Conservation (phyloP, 371 early-diverging fungal species). For the Blakeslea trispora region DNA sequence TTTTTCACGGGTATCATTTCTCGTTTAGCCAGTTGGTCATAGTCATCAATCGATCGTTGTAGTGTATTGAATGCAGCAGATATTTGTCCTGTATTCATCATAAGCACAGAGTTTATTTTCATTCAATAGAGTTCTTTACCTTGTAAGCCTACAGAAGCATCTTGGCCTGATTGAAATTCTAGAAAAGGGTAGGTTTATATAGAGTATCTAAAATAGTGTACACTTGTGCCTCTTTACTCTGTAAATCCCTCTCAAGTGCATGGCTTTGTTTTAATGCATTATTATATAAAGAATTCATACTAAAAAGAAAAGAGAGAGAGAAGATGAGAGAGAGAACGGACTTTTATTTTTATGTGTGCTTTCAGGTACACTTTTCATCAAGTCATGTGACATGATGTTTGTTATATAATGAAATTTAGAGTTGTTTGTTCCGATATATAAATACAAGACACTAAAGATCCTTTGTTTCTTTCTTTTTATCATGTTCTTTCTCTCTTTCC, state of each 20-base stretch:
- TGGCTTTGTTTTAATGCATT: constrained; percentile 63
- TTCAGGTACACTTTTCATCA: too few relatives aligned
- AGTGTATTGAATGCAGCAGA: constrained; percentile 66
- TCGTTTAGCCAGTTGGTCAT: constrained; percentile 70
- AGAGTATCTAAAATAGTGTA: too few relatives aligned
- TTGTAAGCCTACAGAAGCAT: constrained; percentile 62
- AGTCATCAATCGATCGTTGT: constrained; percentile 72
- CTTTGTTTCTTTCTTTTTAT: neutral
- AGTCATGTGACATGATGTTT: too few relatives aligned
- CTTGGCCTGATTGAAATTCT: constrained; percentile 62
- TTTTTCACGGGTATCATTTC: constrained; percentile 76
- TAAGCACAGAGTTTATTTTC: too few relatives aligned
- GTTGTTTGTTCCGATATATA: neutral
- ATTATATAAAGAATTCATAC: constrained; percentile 66
- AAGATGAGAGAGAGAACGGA: neutral
- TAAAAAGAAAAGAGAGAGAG: neutral
- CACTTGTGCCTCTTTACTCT: constrained; percentile 28
- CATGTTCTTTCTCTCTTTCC: neutral
- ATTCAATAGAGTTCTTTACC: too few relatives aligned
- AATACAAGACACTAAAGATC: neutral
- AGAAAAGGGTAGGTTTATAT: too few relatives aligned
- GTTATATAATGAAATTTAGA: neutral
- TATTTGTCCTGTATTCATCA: constrained; percentile 78
- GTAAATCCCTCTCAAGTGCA: constrained; percentile 57
- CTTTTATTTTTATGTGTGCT: neutral